Conservation (phyloP, 345 rosid genomes). For the Lumnitzera littorea region DNA sequence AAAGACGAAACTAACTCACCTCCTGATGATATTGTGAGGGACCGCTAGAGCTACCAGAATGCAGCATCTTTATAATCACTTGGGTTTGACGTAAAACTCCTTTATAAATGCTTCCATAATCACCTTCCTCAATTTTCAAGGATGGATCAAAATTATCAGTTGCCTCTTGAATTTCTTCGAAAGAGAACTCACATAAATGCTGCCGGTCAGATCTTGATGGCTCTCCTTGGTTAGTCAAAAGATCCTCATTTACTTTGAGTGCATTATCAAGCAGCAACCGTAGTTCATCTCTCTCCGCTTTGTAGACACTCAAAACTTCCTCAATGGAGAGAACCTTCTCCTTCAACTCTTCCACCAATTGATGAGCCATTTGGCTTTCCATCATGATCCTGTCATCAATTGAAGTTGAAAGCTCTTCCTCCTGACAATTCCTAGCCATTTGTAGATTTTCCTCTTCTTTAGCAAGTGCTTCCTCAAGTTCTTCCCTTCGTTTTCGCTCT, state of each 20-base stretch:
- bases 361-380: constrained; percentile 5
- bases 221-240: constrained; percentile 18
- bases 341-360: constrained; percentile 13
- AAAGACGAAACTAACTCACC: constrained; percentile 11
- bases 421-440: constrained; percentile 18
- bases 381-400: constrained; percentile 7
- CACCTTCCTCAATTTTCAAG: constrained; percentile 24
- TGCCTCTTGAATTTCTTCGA: constrained; percentile 30
- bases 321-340: constrained; percentile 9
- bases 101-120: constrained; percentile 21
- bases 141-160: constrained; percentile 18
- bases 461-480: constrained; percentile 25
- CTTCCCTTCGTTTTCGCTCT: constrained; percentile 13
- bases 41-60: constrained; percentile 11
- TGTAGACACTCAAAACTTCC: constrained; percentile 16
- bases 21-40: constrained; percentile 16
- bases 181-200: constrained; percentile 16
- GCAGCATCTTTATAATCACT: constrained; percentile 30
- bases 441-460: constrained; percentile 8
- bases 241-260: constrained; percentile 24
- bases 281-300: constrained; percentile 23
- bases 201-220: constrained; percentile 11
- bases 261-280: constrained; percentile 20
- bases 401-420: constrained; percentile 30
- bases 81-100: constrained; percentile 26